phyloP scores from a whole-genome alignment of 352 stramenopile species.

The Phytophthora pini region DNA sequence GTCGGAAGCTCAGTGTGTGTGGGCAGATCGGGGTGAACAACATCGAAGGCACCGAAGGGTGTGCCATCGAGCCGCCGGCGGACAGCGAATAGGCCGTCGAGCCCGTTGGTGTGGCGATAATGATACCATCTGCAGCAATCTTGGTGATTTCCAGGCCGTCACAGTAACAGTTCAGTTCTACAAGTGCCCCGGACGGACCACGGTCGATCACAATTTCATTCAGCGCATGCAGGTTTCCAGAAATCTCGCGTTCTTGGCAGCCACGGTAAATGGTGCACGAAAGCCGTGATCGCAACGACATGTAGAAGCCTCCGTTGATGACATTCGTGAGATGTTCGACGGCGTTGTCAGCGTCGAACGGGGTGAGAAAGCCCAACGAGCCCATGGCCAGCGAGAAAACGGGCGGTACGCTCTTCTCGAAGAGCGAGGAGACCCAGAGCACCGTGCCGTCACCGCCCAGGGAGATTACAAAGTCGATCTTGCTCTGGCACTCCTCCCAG shows the following conservation, averaged over 20 bases:
- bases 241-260: constrained; percentile 56
- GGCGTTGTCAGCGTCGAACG: constrained; percentile 86
- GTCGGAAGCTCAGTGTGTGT: constrained; percentile 95
- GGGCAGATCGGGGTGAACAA: constrained; percentile 99
- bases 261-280: constrained; percentile 75
- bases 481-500: constrained; percentile 74
- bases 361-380: constrained; percentile 96
- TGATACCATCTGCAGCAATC: constrained; percentile 97
- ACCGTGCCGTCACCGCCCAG: constrained; percentile 96
- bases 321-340: constrained; percentile 75
- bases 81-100: constrained; percentile 99
- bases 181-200: constrained; percentile 88
- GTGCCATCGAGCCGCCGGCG: constrained; percentile 97
- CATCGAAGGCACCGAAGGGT: constrained; percentile 97
- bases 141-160: constrained; percentile 97
- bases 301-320: constrained; percentile 85
- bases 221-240: constrained; percentile 91
- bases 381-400: constrained; percentile 96
- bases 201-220: constrained; percentile 99
- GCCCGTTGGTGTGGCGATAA: constrained; percentile 98
- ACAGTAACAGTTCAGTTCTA: constrained; percentile 97
- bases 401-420: constrained; percentile 93
- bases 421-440: constrained; percentile 89
- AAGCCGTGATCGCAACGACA: constrained; percentile 82
- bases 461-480: constrained; percentile 93